phyloP scores from a whole-genome alignment of 1,284 basidiomycete genomes.

The Uromyces viciae-fabae region DNA sequence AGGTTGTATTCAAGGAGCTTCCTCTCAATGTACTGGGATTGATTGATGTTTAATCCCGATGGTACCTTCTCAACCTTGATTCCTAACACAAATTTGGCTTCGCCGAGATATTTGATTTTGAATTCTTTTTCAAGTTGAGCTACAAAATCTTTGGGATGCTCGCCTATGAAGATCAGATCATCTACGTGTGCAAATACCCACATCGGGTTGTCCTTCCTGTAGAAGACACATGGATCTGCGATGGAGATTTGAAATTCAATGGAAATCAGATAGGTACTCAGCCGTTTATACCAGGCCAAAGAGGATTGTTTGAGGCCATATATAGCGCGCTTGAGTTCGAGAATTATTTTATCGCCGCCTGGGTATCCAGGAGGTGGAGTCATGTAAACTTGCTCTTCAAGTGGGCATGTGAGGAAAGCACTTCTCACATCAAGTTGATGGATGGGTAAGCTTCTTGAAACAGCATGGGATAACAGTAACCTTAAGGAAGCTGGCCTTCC shows the following conservation, averaged over 20 bases:
- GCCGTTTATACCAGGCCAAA: not conserved
- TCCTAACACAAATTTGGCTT: too few species aligned
- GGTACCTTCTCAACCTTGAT: too few species aligned
- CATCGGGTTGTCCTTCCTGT: not conserved
- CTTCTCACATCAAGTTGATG: too few species aligned
- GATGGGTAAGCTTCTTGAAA: not conserved
- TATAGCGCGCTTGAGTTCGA: not conserved
- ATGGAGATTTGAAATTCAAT: not conserved
- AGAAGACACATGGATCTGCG: not conserved
- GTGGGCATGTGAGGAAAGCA: not conserved
- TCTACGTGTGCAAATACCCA: not conserved
- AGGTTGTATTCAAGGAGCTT: too few species aligned
- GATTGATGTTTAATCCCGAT: too few species aligned
- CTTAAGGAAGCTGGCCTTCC: not conserved
- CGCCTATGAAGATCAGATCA: not conserved
- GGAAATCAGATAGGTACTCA: not conserved
- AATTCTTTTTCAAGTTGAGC: not conserved
- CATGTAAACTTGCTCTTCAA: not conserved
- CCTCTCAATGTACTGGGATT: too few species aligned
- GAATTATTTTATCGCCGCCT: not conserved
- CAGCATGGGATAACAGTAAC: not conserved
- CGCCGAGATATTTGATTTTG: not conserved
- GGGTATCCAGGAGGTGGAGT: not conserved
- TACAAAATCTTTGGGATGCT: not conserved
- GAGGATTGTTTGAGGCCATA: not conserved